These are phyloP conservation scores for Cryptococcus sp. DNA, from an alignment of 1,284 basidiomycete species.

Conservation along the genomic window DNA sequence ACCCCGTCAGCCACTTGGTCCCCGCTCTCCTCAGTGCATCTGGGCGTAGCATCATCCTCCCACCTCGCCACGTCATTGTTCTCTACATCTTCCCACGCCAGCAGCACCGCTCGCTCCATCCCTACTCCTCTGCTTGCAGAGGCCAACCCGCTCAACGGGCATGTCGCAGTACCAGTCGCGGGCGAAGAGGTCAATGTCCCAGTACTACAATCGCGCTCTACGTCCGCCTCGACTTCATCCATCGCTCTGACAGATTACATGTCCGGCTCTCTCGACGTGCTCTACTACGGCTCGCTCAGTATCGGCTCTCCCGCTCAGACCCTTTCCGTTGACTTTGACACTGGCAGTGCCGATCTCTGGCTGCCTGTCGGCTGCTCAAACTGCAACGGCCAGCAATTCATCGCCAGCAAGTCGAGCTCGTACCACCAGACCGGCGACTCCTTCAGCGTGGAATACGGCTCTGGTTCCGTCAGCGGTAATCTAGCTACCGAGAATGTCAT, in stretches of 20 bases:
- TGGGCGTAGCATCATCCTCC: neutral
- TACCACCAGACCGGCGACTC: slow-evolving; percentile 19
- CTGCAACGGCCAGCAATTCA: slow-evolving; percentile 29
- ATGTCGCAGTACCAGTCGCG: neutral
- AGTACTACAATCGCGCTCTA: neutral
- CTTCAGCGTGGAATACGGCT: slow-evolving; percentile 49
- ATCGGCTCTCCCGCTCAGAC: slow-evolving; percentile 42
- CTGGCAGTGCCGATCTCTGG: slow-evolving; percentile 54
- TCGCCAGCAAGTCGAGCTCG: slow-evolving; percentile 17
- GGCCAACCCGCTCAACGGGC: neutral
- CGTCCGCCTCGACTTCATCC: neutral
- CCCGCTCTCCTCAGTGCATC: neutral
- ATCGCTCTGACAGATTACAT: slow-evolving; percentile 31
- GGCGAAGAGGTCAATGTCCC: slow-evolving; percentile 5
- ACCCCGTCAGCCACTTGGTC: neutral
- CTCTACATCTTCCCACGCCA: neutral
- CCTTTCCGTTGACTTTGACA: slow-evolving; percentile 56
- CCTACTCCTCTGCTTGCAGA: too few species aligned
- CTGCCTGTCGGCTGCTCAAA: slow-evolving; percentile 24
- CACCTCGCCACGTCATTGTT: neutral
- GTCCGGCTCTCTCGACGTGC: slow-evolving; percentile 30
- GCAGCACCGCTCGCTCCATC: too few species aligned
- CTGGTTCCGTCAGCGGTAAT: slow-evolving; percentile 68
- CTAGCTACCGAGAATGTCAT: slow-evolving; percentile 71
- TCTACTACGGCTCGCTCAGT: slow-evolving; percentile 35